Percentiles rank a stretch among this genome's conserved stretches.
phyloP scores from a whole-genome alignment of 495 filamentous ascomycete species.

The Friedmanniomyces simplex region DNA sequence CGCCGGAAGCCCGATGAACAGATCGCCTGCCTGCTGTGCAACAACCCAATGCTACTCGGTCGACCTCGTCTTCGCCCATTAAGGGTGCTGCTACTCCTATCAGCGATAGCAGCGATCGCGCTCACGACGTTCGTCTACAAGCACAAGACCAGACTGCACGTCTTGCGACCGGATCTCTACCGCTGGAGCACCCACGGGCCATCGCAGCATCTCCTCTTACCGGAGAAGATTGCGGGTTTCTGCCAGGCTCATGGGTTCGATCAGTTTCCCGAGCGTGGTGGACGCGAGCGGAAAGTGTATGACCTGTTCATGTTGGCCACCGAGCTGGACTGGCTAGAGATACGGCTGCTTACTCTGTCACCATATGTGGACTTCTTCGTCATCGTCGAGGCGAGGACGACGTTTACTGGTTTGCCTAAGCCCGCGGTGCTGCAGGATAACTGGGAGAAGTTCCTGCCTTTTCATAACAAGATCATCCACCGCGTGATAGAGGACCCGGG shows the following conservation, averaged over 20 bases:
- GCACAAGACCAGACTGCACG: constrained; percentile 4
- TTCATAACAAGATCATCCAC: constrained; percentile 44
- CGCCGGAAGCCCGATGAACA: no score
- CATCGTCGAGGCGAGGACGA: constrained; percentile 41
- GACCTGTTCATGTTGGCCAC: constrained; percentile 46
- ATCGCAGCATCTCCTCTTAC: constrained; percentile 2
- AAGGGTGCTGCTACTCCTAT: not conserved
- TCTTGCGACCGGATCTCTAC: constrained; percentile 6
- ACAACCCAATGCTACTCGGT: not conserved
- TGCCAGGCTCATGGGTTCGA: constrained; percentile 37
- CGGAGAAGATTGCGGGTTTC: constrained; percentile 14
- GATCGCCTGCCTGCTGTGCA: not conserved
- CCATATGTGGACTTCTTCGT: constrained; percentile 47
- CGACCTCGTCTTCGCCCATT: not conserved
- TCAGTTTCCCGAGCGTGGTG: constrained; percentile 18
- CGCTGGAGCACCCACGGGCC: constrained; percentile 1
- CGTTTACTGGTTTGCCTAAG: constrained; percentile 42
- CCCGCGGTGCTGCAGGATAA: constrained; percentile 37
- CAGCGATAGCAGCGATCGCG: not conserved
- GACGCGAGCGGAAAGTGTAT: constrained; percentile 39
- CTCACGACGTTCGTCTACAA: not conserved
- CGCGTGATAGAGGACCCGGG: constrained; percentile 39
- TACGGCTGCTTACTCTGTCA: constrained; percentile 43
- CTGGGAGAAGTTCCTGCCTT: constrained; percentile 32
- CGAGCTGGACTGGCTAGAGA: constrained; percentile 49